phyloP scores from a whole-genome alignment of 2,329 filamentous ascomycete species.

The Zalaria sp. region DNA sequence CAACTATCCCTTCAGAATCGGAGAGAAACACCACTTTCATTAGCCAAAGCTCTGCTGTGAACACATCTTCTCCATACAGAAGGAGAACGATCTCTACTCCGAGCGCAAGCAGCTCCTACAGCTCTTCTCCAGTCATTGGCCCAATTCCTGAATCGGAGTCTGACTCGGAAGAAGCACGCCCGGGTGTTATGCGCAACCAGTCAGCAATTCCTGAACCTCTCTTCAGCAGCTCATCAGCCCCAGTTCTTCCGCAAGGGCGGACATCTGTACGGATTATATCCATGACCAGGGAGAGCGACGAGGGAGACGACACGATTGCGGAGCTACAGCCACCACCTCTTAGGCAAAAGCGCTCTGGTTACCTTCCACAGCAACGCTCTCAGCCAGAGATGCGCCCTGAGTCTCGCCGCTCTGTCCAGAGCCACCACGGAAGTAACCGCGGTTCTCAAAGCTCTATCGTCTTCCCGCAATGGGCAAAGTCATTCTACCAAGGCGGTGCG shows the following conservation, averaged over 20 bases:
- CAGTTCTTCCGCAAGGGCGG: neutral
- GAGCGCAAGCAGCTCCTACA: neutral
- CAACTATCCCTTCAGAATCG: constrained; percentile 22
- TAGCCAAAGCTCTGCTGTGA: too few species aligned
- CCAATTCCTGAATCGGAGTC: neutral
- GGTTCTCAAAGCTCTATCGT: constrained; percentile 14
- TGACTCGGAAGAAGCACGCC: neutral
- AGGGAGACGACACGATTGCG: constrained; percentile 19
- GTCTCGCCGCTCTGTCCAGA: constrained; percentile 15
- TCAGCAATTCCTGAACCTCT: constrained; percentile 20
- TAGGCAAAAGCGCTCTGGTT: constrained; percentile 19
- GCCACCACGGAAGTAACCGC: constrained; percentile 13
- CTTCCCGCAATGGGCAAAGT: constrained; percentile 22
- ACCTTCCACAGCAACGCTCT: constrained; percentile 16
- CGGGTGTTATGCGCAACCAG: constrained; percentile 1
- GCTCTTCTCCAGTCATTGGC: neutral
- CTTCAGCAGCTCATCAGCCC: constrained; percentile 9
- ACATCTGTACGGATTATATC: too few species aligned
- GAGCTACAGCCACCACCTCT: constrained; percentile 17
- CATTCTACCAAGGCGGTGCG: constrained; percentile 18
- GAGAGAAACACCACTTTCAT: neutral
- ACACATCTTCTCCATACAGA: neutral
- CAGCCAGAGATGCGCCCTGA: constrained; percentile 9
- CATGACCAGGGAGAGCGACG: constrained; percentile 10
- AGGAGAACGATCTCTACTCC: constrained; percentile 1